Evolutionary conservation across 257 asterid species (phyloP).

Genomic region (Solanum sparsipilum): DNA sequence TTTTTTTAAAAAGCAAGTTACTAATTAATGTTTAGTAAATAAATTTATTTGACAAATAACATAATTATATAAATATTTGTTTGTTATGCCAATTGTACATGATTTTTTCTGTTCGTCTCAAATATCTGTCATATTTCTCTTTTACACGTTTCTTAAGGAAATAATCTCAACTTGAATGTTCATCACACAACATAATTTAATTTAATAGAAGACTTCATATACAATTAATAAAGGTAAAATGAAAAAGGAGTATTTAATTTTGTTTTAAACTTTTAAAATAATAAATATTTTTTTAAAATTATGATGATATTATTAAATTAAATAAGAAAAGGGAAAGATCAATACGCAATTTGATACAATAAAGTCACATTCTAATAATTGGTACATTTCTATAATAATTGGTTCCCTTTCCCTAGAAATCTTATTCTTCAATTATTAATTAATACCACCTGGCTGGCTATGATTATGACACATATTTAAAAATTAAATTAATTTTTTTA

Average conservation of each 20-base stretch:
- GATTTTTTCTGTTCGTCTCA: background rate
- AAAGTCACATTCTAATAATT: background rate
- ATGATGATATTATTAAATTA: background rate
- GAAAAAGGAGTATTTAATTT: background rate
- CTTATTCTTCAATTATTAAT: constrained; percentile 32
- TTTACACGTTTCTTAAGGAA: background rate
- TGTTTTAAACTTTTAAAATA: background rate
- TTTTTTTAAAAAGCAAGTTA: background rate
- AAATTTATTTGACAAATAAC: background rate
- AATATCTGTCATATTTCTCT: background rate
- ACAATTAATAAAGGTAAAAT: background rate
- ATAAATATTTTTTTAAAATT: background rate
- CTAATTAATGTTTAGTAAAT: background rate
- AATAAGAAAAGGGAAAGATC: background rate
- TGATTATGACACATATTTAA: constrained; percentile 24
- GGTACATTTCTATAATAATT: background rate
- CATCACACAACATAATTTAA: too few relatives aligned
- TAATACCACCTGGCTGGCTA: constrained; percentile 30
- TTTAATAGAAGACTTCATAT: too few relatives aligned
- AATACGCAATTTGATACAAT: constrained; percentile 20
- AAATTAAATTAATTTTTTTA: background rate
- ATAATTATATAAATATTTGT: background rate
- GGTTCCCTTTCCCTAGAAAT: constrained; percentile 5
- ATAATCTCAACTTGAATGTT: too few relatives aligned
- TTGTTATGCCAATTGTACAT: background rate